phyloP scores from a whole-genome alignment of 306 rosid species.

The Psophocarpus tetragonolobus region DNA sequence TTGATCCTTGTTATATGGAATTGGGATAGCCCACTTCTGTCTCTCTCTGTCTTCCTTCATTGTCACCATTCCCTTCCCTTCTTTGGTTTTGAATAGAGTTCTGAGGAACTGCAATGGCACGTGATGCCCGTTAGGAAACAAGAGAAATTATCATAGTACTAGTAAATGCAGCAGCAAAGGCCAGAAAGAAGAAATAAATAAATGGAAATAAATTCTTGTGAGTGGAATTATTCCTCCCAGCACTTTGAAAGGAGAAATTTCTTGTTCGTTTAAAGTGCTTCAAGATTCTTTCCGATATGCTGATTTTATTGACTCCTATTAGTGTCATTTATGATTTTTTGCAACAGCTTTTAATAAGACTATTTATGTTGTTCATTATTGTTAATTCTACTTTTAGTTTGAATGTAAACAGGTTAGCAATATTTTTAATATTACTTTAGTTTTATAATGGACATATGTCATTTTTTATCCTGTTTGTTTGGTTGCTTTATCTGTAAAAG shows the following conservation, averaged over 20 bases:
- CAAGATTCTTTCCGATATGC: slow-evolving; percentile 33
- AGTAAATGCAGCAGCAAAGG: slow-evolving; percentile 34
- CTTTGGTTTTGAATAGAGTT: not conserved
- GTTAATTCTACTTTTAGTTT: not conserved
- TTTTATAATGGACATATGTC: not conserved
- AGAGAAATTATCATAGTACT: slow-evolving; percentile 24
- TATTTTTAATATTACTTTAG: not conserved
- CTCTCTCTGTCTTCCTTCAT: not conserved
- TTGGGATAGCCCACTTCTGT: slow-evolving; percentile 20
- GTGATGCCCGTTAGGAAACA: slow-evolving; percentile 55
- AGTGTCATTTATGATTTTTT: not conserved
- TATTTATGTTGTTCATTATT: not conserved
- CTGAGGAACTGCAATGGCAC: slow-evolving; percentile 47
- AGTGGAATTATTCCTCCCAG: slow-evolving; percentile 36
- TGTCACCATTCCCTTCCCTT: not conserved
- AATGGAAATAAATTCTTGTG: slow-evolving; percentile 31
- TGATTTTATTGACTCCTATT: slow-evolving; percentile 20
- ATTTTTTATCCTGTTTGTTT: slow-evolving; percentile 7
- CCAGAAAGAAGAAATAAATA: not conserved
- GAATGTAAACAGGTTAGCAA: not conserved
- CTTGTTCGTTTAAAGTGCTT: slow-evolving; percentile 21
- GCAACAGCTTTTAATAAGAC: not conserved
- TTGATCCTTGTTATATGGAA: slow-evolving; percentile 31
- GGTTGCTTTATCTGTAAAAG: not conserved
- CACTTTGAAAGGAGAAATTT: slow-evolving; percentile 17